Evolutionary conservation across 2,329 filamentous ascomycete genomes (phyloP).

Genomic region (Penicillium brasilianum): DNA sequence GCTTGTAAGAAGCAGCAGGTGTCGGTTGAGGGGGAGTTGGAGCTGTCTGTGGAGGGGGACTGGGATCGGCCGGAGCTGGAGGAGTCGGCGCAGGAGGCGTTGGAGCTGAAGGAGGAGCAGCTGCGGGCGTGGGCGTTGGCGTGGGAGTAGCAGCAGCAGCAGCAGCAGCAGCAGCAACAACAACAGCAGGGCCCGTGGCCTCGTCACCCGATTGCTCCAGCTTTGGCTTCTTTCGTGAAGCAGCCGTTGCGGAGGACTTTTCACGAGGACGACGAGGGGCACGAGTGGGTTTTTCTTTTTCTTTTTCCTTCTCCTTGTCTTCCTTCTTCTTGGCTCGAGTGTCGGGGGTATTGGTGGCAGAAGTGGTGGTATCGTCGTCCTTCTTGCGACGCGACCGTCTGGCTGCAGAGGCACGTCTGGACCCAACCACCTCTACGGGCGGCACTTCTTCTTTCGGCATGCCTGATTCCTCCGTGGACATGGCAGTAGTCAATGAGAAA

Average conservation of each 20-base stretch:
- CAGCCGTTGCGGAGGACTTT: conserved; percentile 39
- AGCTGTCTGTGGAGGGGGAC: conserved; percentile 17
- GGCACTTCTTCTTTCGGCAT: conserved; percentile 35
- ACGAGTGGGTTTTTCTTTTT: conserved; percentile 32
- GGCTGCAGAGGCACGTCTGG: conserved; percentile 40
- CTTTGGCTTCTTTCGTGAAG: conserved; percentile 56
- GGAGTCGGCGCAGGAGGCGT: conserved; percentile 18
- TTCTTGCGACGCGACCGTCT: conserved; percentile 50
- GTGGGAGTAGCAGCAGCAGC: conserved; percentile 19
- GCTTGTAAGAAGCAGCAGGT: conserved; percentile 15
- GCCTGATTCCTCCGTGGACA: conserved; percentile 38
- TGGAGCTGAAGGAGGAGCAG: conserved; percentile 10
- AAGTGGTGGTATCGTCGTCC: conserved; percentile 39
- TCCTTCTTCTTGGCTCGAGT: conserved; percentile 38
- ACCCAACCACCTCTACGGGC: conserved; percentile 29
- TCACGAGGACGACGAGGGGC: conserved; percentile 42
- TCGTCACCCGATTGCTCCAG: conserved; percentile 39
- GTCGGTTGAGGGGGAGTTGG: conserved; percentile 17
- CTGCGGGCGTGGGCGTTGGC: conserved; percentile 15
- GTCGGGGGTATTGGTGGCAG: conserved; percentile 32
- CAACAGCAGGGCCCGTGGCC: conserved; percentile 20
- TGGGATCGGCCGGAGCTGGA: conserved; percentile 23
- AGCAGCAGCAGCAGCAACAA: conserved; percentile 13
- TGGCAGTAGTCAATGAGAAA: conserved; percentile 16
- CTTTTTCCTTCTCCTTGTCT: conserved; percentile 32